Conservation (phyloP, 805 yeast genomes). For the Candida ficus region DNA sequence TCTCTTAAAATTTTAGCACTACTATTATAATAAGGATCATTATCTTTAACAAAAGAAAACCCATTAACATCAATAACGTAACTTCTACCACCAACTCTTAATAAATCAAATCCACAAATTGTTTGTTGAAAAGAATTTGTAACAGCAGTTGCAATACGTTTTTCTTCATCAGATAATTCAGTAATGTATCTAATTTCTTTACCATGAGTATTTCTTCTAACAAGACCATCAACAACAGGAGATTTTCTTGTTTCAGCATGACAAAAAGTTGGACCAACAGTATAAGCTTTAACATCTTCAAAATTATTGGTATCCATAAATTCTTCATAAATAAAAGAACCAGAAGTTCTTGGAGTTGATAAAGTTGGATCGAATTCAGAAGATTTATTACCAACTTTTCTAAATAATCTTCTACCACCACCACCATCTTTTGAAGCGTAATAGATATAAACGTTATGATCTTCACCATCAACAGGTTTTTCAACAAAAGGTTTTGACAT, state of each 20-base stretch:
- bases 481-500: conserved; percentile 92
- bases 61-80: conserved; percentile 98
- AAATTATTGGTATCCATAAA: conserved; percentile 98
- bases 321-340: conserved; percentile 87
- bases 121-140: conserved; percentile 80
- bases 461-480: conserved; percentile 98
- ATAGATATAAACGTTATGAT: conserved; percentile 92
- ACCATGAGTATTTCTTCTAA: conserved; percentile 94
- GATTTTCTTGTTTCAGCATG: conserved; percentile 98
- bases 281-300: conserved; percentile 97
- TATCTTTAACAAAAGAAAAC: conserved; percentile 95
- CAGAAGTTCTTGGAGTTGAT: conserved; percentile 72
- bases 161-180: conserved; percentile 68
- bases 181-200: conserved; percentile 93
- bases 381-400: conserved; percentile 95
- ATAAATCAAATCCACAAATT: conserved; percentile 93
- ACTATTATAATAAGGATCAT: conserved; percentile 74
- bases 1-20: conserved; percentile 75
- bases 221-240: conserved; percentile 99
- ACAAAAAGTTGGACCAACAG: conserved; percentile 86
- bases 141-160: conserved; percentile 72
- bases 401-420: conserved; percentile 90
- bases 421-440: conserved; percentile 89
- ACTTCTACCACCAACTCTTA: conserved; percentile 82
- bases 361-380: conserved; percentile 90